A percentile compares a stretch with the other conserved stretches of the same genome.
phyloP scores from a whole-genome alignment of 257 asterid species.

The Nicotiana obtusifolia region DNA sequence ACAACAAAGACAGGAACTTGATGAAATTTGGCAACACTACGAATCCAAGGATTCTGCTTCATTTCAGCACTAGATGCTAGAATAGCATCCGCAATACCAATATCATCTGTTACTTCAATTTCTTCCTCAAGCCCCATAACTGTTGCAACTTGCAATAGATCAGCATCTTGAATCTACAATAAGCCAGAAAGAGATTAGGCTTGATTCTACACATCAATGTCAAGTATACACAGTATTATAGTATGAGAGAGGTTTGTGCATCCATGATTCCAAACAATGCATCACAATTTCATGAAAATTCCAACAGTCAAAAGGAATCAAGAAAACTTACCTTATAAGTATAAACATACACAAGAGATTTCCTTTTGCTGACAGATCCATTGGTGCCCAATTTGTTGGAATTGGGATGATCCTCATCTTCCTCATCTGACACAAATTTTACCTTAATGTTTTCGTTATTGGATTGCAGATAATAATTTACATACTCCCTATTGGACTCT shows the following conservation, averaged over 20 bases:
- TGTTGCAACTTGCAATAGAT: conserved; percentile 74
- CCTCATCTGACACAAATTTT: conserved; percentile 28
- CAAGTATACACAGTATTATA: not conserved
- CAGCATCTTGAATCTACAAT: conserved; percentile 83
- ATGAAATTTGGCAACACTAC: conserved; percentile 85
- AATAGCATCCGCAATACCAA: conserved; percentile 79
- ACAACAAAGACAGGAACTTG: conserved; percentile 77
- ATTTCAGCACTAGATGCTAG: conserved; percentile 69
- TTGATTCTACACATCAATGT: not conserved
- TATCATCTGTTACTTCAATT: conserved; percentile 69
- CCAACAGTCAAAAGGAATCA: not conserved
- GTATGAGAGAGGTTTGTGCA: not conserved
- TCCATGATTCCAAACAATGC: not conserved
- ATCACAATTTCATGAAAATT: not conserved
- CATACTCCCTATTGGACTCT: not conserved
- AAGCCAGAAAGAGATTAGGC: conserved; percentile 6
- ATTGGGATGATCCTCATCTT: conserved; percentile 35
- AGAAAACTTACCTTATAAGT: conserved; percentile 54
- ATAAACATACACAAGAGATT: conserved; percentile 48
- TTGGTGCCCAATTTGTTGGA: conserved; percentile 36
- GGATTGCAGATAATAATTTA: not conserved
- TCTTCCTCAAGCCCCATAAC: conserved; percentile 91
- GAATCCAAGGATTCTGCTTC: conserved; percentile 91
- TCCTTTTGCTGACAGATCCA: conserved; percentile 31
- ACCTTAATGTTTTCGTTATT: conserved; percentile 15